phyloP scores from a whole-genome alignment of 345 rosid genomes.

The Anacardium occidentale region DNA sequence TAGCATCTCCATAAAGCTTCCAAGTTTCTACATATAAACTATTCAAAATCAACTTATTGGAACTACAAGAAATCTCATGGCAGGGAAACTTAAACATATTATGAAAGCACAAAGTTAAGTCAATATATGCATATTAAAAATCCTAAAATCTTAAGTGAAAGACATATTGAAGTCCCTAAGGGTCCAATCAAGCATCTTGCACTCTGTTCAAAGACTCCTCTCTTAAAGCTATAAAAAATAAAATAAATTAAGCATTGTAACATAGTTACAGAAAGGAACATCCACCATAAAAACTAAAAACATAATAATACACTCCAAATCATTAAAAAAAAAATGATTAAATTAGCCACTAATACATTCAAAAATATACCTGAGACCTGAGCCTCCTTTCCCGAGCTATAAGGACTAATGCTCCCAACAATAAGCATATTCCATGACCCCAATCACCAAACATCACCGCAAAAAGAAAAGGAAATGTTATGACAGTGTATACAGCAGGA shows the following conservation, averaged over 20 bases:
- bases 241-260: background rate
- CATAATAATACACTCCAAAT: background rate
- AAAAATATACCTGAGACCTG: conserved; percentile 57
- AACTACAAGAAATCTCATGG: background rate
- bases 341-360: background rate
- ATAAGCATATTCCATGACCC: conserved; percentile 98
- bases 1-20: conserved; percentile 99
- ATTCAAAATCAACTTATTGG: conserved; percentile 6
- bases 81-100: conserved; percentile 1
- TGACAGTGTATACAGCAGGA: conserved; percentile 83
- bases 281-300: background rate
- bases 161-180: background rate
- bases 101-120: background rate
- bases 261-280: background rate
- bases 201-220: background rate
- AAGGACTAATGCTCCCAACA: conserved; percentile 85
- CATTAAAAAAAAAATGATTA: background rate
- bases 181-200: conserved; percentile 7
- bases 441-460: conserved; percentile 99
- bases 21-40: conserved; percentile 64
- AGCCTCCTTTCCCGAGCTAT: conserved; percentile 81
- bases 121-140: background rate
- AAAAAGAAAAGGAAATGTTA: conserved; percentile 96
- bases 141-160: background rate
- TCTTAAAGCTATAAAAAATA: background rate